Evolutionary conservation across 331 rosid species (phyloP), one percentile per base, ranked within the genome.

Genomic region (Cydonia oblonga): DNA sequence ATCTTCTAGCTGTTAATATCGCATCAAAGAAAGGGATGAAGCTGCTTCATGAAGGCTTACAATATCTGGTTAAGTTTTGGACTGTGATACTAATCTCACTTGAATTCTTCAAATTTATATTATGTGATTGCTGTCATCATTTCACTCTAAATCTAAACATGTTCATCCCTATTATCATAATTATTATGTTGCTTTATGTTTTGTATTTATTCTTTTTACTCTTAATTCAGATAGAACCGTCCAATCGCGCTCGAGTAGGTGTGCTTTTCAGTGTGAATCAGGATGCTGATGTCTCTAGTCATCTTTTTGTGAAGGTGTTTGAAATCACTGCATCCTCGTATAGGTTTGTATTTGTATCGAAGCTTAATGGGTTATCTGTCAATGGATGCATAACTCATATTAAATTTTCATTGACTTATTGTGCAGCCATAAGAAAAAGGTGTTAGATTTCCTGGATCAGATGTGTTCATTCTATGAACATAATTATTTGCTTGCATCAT

Each of bases 341-440:
- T 80, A 95, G 98, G 98, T 93, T 79, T 54, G 88, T 78, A 76
- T 32, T 14, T 22, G 64, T 73, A n/a, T 73, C 32, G 20, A 72
- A 76, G 56, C 69, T 26, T 38, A 13, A 30, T 32, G 32, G 23
- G 49, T 63, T 14, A 38, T 42, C 28, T 0, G 15, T 65, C 38
- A 54, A 38, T 46, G 42, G 64, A 28, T 75, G 19, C 23, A 54
- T 62, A 61, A 11, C 25, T 28, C 20, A 44, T 16, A 29, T 16
- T 15, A 71, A 24, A n/a, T 24, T 30, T 68, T 66, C 30, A 40
- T 22, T 56, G 83, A 53, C 67, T 66, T 71, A 68, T 79, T n/a
- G 30, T 86, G 79, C 96, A 95, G 98, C 84, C 96, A 95, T 73
- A 89, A 88, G 92, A 84, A 78, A 86, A 83, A 80, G 9, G 83